These are phyloP conservation scores for Iris macrosiphon DNA, from an alignment of 106 monocot species.

Conservation along the genomic window DNA sequence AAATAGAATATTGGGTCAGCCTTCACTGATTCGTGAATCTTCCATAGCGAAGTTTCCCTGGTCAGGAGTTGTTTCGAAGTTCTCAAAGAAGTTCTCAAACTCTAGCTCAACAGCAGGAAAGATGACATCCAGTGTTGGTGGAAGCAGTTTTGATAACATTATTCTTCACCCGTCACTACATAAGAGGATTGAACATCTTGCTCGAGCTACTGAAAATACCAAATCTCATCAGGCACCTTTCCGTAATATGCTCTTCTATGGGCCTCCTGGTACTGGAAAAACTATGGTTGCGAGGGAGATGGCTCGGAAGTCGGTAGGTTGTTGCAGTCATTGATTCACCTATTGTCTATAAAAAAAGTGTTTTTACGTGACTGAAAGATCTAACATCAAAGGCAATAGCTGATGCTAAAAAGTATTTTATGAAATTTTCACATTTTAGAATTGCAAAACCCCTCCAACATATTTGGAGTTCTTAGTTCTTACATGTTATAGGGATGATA, in stretches of 20 bases:
- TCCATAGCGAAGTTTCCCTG: conserved; percentile 84
- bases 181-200: conserved; percentile 69
- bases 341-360: no score
- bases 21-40: conserved; percentile 91
- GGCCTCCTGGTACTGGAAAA: conserved; percentile 94
- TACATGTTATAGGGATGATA: background rate
- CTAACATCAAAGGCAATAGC: no score
- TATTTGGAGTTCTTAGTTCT: background rate
- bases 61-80: conserved; percentile 38
- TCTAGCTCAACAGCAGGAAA: conserved; percentile 14
- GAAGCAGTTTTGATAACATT: conserved; percentile 48
- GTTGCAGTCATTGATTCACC: no score
- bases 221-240: conserved; percentile 95
- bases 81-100: conserved; percentile 16
- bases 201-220: conserved; percentile 84
- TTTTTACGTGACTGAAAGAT: background rate
- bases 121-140: conserved; percentile 10
- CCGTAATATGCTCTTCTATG: conserved; percentile 96
- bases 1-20: conserved; percentile 87
- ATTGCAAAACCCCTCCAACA: no score
- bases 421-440: no score
- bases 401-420: no score
- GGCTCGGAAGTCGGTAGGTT: conserved; percentile 80
- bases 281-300: conserved; percentile 92
- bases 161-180: conserved; percentile 88